These are phyloP conservation scores for Ilex aquifolium DNA, from an alignment of 257 asterid species.

Conservation along the genomic window DNA sequence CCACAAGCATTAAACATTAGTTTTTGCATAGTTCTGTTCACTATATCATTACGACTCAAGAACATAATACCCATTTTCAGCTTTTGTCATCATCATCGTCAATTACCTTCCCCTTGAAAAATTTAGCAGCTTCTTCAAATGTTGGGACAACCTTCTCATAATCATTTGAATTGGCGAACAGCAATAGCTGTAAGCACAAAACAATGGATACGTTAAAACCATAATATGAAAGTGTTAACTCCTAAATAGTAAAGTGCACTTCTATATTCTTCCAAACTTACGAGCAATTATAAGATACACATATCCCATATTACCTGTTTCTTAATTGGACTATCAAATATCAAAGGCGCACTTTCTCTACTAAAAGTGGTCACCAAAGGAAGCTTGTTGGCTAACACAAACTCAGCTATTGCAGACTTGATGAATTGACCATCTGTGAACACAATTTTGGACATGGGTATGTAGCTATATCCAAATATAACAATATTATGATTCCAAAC, in stretches of 20 bases:
- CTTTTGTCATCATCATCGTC: slow-evolving; percentile 42
- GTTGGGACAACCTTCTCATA: slow-evolving; percentile 41
- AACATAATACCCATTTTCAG: not conserved
- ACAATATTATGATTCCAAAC: not conserved
- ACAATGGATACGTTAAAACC: too few species aligned
- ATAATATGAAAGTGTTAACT: slow-evolving; percentile 7
- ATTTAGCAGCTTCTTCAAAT: slow-evolving; percentile 88
- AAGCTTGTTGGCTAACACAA: slow-evolving; percentile 79
- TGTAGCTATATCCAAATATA: not conserved
- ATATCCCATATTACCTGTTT: slow-evolving; percentile 49
- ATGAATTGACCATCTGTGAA: slow-evolving; percentile 66
- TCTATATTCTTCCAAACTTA: not conserved
- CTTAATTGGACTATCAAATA: slow-evolving; percentile 74
- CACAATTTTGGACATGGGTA: slow-evolving; percentile 3
- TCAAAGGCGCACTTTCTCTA: slow-evolving; percentile 63
- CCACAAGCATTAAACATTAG: not conserved
- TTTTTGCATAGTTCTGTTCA: not conserved
- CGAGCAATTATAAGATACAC: not conserved
- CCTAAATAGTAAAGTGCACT: slow-evolving; percentile 8
- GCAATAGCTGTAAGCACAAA: slow-evolving; percentile 51
- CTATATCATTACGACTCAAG: not conserved
- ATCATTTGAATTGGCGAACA: slow-evolving; percentile 59
- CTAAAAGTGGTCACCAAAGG: slow-evolving; percentile 78
- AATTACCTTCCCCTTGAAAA: slow-evolving; percentile 87
- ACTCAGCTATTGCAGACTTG: slow-evolving; percentile 56